Conservation (phyloP, 192 early-diverging fungal genomes). For the Coemansia sp. region DNA sequence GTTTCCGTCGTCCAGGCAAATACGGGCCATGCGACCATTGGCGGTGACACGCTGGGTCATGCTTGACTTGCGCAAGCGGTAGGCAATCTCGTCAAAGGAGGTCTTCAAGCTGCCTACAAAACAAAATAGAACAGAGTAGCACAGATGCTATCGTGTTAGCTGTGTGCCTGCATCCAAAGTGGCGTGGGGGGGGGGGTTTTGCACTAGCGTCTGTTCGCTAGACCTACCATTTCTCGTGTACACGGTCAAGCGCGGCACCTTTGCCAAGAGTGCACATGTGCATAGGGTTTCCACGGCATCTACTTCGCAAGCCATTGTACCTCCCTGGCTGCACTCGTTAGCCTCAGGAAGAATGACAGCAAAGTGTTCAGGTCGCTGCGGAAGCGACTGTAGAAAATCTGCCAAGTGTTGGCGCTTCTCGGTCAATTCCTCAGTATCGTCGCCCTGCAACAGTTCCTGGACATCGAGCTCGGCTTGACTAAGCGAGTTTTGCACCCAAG, state of each 20-base stretch:
- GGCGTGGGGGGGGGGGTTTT: not conserved
- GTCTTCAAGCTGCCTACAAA: slow-evolving; percentile 19
- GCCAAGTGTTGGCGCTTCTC: slow-evolving; percentile 34
- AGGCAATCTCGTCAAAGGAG: slow-evolving; percentile 24
- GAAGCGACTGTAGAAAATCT: slow-evolving; percentile 35
- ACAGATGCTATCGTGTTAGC: not conserved
- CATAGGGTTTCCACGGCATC: slow-evolving; percentile 44
- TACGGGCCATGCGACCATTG: slow-evolving; percentile 29
- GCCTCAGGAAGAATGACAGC: slow-evolving; percentile 40
- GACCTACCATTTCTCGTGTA: slow-evolving; percentile 43
- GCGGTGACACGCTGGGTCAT: slow-evolving; percentile 32
- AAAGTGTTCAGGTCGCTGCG: slow-evolving; percentile 43
- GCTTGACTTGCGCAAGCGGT: slow-evolving; percentile 43
- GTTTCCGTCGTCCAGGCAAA: slow-evolving; percentile 16
- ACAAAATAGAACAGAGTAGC: not conserved
- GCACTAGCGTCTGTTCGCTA: not conserved
- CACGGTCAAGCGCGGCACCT: slow-evolving; percentile 39
- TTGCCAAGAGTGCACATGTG: slow-evolving; percentile 40
- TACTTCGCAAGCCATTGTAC: slow-evolving; percentile 16
- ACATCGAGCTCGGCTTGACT: slow-evolving; percentile 42
- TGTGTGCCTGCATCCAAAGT: not conserved
- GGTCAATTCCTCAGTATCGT: slow-evolving; percentile 27
- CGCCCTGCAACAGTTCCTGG: slow-evolving; percentile 36
- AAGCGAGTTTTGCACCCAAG: slow-evolving; percentile 46
- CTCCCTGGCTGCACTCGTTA: slow-evolving; percentile 3